Conservation (phyloP, 371 early-diverging fungal genomes). For the Syncephalastrum racemosum region DNA sequence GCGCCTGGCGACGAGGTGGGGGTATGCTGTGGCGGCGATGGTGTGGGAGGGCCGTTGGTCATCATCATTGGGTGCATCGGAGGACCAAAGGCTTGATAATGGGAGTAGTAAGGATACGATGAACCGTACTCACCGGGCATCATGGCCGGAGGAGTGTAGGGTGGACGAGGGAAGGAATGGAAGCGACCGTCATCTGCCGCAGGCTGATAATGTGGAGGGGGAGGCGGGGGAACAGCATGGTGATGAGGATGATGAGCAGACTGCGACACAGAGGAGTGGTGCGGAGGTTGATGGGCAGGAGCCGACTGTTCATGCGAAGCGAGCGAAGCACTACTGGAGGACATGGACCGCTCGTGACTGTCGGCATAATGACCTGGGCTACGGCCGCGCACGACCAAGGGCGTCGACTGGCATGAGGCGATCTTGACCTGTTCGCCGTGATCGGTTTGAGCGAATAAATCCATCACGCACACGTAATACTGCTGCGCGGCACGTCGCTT, state of each 20-base stretch:
- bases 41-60: constrained; percentile 20
- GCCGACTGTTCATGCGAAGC: no score
- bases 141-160: constrained; percentile 21
- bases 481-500: constrained; percentile 81
- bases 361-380: constrained; percentile 84
- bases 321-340: not conserved
- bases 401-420: constrained; percentile 66
- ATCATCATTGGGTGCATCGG: constrained; percentile 21
- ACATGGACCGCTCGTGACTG: constrained; percentile 25
- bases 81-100: constrained; percentile 11
- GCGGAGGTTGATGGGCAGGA: no score
- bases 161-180: constrained; percentile 17
- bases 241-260: not conserved
- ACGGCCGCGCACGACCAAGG: constrained; percentile 82
- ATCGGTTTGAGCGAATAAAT: constrained; percentile 59
- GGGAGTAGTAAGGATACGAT: constrained; percentile 15
- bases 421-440: constrained; percentile 47
- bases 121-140: constrained; percentile 12
- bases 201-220: constrained; percentile 11
- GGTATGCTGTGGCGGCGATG: constrained; percentile 18
- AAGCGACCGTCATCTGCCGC: constrained; percentile 13
- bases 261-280: no score
- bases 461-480: constrained; percentile 67
- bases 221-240: constrained; percentile 4
- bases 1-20: constrained; percentile 9